Base-by-base conservation (phyloP, 805 yeast genomes). In the Yamadazyma philogaea region DNA sequence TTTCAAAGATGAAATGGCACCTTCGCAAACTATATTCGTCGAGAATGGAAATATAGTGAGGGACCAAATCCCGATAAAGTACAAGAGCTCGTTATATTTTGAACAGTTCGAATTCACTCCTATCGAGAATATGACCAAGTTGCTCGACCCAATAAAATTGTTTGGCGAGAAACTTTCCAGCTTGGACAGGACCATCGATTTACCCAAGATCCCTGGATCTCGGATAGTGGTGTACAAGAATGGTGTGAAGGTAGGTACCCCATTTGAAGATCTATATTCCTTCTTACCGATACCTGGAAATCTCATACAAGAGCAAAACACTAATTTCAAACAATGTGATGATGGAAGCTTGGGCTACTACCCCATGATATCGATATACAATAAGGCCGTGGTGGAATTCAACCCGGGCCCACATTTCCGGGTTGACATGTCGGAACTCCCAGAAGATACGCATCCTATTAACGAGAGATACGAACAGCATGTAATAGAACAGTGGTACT, bases 311-410 rank as follows among this genome's bases (percentile, higher is more conserved):
- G 63, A 52, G 49, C 71, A 58, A 46, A 61, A 70, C 48, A 68
- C 63, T 49, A 66, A 59, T 36, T 66, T 64, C 50, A 51, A 56
- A 37, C 51, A 70, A 57, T 55, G 78, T 53, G 95, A 93, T 58
- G 96, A 93, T 57, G 96, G 96, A 0, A 68, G 79, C 33, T 64
- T 88, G 42, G 99, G 98, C 0, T 93, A 93, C 59, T 93, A 82
- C 63, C 98, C 99, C 1, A 87, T 89, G 68, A 72, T 87, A 26
- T 85, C 96, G 42, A 85, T 84, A 19, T 93, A 79, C 57, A 79
- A 79, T 50, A 84, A 84, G 2, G 98, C 98, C 0, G 66, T 75
- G 7, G 95, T 87, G 4, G 68, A 76, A 45, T 60, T 91, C 43
- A 81, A 85, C 48, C 72, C 87, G 2, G 85, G 89, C 0, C 84